A percentile compares a stretch with the other conserved stretches of the same genome.
These are phyloP conservation scores for Sporothrix mexicana DNA, from an alignment of 2,329 filamentous ascomycete species.

Conservation along the genomic window DNA sequence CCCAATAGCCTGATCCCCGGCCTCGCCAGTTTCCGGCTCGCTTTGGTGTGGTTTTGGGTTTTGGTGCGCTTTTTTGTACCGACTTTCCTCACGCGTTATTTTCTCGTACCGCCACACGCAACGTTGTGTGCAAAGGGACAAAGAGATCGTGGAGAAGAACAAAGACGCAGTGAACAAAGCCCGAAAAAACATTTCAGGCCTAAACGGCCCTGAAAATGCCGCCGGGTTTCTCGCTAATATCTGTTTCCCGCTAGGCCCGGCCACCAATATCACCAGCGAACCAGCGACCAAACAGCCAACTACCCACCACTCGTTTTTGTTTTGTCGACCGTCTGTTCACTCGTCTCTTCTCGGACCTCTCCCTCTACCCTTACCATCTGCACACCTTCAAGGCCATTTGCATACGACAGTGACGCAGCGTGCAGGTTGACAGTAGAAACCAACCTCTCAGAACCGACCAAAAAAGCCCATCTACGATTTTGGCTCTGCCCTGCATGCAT, in stretches of 20 bases:
- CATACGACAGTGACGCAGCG: conserved; percentile 14
- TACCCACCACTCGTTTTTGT: background rate
- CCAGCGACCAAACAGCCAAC: background rate
- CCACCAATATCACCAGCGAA: background rate
- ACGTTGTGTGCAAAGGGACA: conserved; percentile 27
- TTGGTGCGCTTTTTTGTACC: background rate
- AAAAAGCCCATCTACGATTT: conserved; percentile 6
- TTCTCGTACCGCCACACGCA: conserved; percentile 26
- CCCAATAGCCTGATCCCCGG: conserved; percentile 5
- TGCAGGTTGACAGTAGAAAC: background rate
- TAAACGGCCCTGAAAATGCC: background rate
- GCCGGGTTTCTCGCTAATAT: background rate
- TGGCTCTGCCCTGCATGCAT: background rate
- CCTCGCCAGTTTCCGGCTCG: background rate
- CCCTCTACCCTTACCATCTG: background rate
- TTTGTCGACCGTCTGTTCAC: background rate
- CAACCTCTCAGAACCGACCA: background rate
- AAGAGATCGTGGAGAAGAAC: background rate
- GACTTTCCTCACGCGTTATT: background rate
- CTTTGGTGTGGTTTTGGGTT: background rate
- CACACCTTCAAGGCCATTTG: background rate
- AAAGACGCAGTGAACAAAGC: background rate
- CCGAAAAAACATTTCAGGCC: background rate
- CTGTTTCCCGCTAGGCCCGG: too few species aligned
- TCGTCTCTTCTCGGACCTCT: background rate